Conservation (phyloP, 345 rosid species). For the Sisymbrium irio region DNA sequence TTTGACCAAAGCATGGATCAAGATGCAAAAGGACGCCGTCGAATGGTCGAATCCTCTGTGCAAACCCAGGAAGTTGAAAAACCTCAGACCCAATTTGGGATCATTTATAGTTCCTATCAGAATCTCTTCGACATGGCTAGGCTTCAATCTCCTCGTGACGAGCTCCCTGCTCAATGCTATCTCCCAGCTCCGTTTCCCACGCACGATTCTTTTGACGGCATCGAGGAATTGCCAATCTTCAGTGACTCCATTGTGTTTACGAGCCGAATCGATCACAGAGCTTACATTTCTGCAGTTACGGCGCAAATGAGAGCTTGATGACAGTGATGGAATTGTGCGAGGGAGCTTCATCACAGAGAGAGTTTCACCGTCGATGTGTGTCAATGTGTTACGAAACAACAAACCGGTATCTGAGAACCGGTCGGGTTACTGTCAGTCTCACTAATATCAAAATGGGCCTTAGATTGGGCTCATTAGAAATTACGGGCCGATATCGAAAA, state of each 20-base stretch:
- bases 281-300: conserved; percentile 28
- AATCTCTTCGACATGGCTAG: conserved; percentile 62
- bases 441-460: background rate
- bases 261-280: conserved; percentile 18
- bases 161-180: conserved; percentile 47
- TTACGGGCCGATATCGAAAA: background rate
- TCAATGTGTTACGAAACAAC: conserved; percentile 5
- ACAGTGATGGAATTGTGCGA: conserved; percentile 27
- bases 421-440: background rate
- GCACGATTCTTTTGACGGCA: conserved; percentile 48
- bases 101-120: conserved; percentile 62
- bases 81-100: conserved; percentile 67
- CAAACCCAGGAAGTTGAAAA: conserved; percentile 89
- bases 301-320: conserved; percentile 18
- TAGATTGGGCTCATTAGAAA: background rate
- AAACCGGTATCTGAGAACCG: conserved; percentile 17
- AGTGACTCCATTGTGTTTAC: conserved; percentile 28
- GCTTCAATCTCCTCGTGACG: conserved; percentile 39
- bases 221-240: conserved; percentile 48
- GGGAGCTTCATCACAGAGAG: conserved; percentile 45
- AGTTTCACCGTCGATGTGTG: background rate
- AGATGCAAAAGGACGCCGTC: conserved; percentile 65
- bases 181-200: conserved; percentile 73
- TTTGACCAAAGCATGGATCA: conserved; percentile 64
- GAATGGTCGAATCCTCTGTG: conserved; percentile 73